Evolutionary conservation across 805 yeast genomes (phyloP).

Genomic region (Metschnikowia picachoensis): DNA sequence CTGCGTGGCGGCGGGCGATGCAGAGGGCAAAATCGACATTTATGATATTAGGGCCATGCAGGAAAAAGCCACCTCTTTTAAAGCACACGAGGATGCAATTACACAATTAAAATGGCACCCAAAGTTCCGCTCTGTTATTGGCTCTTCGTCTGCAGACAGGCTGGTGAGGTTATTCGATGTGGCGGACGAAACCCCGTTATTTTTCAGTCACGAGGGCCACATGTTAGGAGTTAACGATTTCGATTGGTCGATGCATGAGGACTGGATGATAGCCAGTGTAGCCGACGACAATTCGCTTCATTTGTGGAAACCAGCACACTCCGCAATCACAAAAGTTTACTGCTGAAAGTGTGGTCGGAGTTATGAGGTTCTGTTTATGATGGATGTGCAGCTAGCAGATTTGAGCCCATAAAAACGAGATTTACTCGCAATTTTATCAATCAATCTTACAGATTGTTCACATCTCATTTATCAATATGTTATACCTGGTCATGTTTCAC

Average conservation of each 20-base stretch:
- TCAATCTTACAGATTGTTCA: too few species aligned
- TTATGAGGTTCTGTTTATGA: too few species aligned
- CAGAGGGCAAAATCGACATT: constrained; percentile 49
- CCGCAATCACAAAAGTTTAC: neutral
- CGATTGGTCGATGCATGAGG: constrained; percentile 73
- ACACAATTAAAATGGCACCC: constrained; percentile 77
- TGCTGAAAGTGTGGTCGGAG: too few species aligned
- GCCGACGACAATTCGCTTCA: constrained; percentile 87
- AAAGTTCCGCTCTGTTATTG: constrained; percentile 47
- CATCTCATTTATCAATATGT: neutral
- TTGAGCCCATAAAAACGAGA: too few species aligned
- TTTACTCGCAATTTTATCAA: too few species aligned
- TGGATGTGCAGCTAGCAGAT: too few species aligned
- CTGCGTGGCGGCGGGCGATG: constrained; percentile 65
- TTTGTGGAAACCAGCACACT: constrained; percentile 65
- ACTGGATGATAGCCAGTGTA: constrained; percentile 70
- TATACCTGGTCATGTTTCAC: constrained; percentile 1
- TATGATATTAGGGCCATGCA: constrained; percentile 59
- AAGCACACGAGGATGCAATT: constrained; percentile 51
- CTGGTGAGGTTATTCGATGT: constrained; percentile 62
- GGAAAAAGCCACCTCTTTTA: constrained; percentile 10
- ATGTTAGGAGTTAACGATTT: constrained; percentile 81
- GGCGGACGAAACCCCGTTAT: constrained; percentile 23
- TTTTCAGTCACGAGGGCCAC: constrained; percentile 83
- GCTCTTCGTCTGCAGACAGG: constrained; percentile 62